Evolutionary conservation across 2,329 filamentous ascomycete species (phyloP).

Genomic region (Cladophialophora immunda): DNA sequence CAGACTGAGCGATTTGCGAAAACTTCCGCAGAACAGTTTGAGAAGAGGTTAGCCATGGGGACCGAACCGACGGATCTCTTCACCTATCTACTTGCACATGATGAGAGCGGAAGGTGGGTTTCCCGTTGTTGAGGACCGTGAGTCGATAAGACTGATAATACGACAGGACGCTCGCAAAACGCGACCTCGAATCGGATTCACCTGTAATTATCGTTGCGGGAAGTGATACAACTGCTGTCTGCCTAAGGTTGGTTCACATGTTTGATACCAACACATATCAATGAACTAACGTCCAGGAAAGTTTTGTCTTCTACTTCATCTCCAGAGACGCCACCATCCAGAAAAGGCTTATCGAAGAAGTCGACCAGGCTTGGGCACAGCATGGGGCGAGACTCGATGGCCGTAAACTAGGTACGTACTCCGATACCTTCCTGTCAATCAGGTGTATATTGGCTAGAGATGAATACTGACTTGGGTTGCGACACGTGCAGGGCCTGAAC

Average conservation of each 20-base stretch:
- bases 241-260: slow-evolving; percentile 1
- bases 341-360: slow-evolving; percentile 4
- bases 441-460: neutral
- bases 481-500: neutral
- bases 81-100: neutral
- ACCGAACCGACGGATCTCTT: slow-evolving; percentile 3
- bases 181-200: neutral
- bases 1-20: neutral
- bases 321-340: neutral
- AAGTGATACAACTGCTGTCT: slow-evolving; percentile 7
- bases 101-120: neutral
- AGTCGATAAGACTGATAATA: neutral
- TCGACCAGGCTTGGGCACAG: neutral
- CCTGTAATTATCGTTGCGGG: slow-evolving; percentile 5
- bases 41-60: neutral
- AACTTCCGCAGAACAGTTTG: neutral
- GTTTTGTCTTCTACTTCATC: slow-evolving; percentile 9
- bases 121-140: neutral
- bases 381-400: neutral
- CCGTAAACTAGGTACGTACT: neutral
- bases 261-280: neutral
- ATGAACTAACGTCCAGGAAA: neutral
- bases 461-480: neutral
- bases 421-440: no score
- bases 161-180: neutral